Base-by-base conservation (phyloP, 352 stramenopile genomes). In the Globisporangium acanthophoron region DNA sequence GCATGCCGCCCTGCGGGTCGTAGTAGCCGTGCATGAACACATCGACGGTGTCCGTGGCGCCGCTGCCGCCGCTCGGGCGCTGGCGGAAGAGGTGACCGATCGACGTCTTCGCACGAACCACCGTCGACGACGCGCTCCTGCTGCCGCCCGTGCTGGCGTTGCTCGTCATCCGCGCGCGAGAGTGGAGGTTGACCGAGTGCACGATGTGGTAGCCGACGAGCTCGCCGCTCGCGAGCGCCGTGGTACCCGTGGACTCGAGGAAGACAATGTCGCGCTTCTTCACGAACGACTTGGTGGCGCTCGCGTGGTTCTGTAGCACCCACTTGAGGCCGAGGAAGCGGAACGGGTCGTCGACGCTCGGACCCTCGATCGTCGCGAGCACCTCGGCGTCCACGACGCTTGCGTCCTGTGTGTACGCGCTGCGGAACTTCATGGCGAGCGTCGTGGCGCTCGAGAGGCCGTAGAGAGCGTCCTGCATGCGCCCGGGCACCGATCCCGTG, bases 231-330 rank as follows among this genome's bases (percentile, higher is more conserved):
- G 67, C 51, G 15, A 76, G 58, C 0, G 67, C 78, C 24, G 83
- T 86, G 15, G 67, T 70, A 33, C 80, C 80, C n/a, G 76, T 83
- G 55, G 75, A 56, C 61, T 90, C 80, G 43, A 90, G 57, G 53
- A 81, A 90, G 35, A 90, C 71, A 57, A 87, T 76, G 60, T 90
- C 80, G 56, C 80, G 62, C 50, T 84, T 79, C 56, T 80, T 74
- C n/a, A 67, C 69, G 40, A 87, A 62, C 18, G 56, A 18, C 16
- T 37, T 49, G 40, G 76, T 65, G 58, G 80, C 69, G 47, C 85
- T 69, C 62, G 83, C 59, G 50, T 87, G 74, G 47, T 78, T 74
- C 5, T 76, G 71, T 44, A 88, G 54, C 20, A 75, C 64, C 77
- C 78, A 90, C 66, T 90, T 90, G 68, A 90, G 68, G 16, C 71